phyloP scores from a whole-genome alignment of 176 grass and related monocot species.

The Guadua angustifolia region DNA sequence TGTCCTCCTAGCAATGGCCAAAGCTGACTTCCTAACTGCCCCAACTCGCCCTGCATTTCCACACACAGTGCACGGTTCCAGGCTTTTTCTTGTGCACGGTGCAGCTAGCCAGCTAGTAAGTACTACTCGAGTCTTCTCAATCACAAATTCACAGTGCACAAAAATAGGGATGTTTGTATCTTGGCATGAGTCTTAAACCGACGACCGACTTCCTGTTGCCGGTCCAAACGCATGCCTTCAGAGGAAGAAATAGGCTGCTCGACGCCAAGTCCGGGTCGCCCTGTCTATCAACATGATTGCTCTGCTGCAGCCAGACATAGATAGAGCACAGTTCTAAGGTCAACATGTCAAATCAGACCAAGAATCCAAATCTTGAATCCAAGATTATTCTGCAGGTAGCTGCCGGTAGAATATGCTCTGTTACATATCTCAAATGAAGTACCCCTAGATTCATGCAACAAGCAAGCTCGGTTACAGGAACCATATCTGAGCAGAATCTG shows the following conservation, averaged over 20 bases:
- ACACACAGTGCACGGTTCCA: background rate
- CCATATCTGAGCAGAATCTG: background rate
- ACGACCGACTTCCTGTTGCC: background rate
- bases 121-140: background rate
- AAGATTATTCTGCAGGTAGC: conserved; percentile 27
- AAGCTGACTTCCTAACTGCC: background rate
- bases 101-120: background rate
- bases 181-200: background rate
- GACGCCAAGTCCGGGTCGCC: conserved; percentile 7
- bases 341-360: conserved; percentile 35
- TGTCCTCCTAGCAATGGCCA: background rate
- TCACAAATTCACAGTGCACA: background rate
- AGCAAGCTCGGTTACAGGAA: background rate
- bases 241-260: conserved; percentile 14
- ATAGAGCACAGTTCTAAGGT: background rate
- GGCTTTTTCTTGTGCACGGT: background rate
- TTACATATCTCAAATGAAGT: background rate
- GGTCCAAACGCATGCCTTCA: conserved; percentile 5
- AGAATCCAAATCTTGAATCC: conserved; percentile 30
- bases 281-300: background rate
- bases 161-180: background rate
- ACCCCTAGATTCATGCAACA: background rate
- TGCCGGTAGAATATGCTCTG: background rate
- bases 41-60: background rate
- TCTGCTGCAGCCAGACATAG: background rate